A percentile compares a stretch with the other conserved stretches of the same genome.
Conservation (phyloP, 768 basidiomycete species). For the Rhodotorula babjevae region DNA sequence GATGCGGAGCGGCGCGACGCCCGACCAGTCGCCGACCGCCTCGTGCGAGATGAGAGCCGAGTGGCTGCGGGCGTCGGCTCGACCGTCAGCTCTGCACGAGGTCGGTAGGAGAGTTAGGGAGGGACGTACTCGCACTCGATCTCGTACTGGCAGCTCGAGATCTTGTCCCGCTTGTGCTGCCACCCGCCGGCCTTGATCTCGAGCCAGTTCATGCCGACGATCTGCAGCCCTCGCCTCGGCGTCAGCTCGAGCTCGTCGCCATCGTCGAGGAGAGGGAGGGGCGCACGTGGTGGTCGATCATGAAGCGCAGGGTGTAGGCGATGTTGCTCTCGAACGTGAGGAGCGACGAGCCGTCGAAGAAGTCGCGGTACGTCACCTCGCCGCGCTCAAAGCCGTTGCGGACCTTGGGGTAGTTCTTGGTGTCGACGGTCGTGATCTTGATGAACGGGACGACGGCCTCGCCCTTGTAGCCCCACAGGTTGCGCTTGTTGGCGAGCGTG, state of each 20-base stretch:
- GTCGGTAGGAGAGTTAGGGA: background rate
- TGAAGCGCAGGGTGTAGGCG: constrained; percentile 81
- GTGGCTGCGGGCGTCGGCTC: constrained; percentile 54
- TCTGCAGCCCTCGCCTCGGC: constrained; percentile 51
- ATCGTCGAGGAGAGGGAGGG: background rate
- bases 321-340: constrained; percentile 93
- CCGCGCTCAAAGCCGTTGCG: constrained; percentile 86
- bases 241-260: background rate
- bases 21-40: constrained; percentile 87
- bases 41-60: constrained; percentile 80
- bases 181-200: constrained; percentile 83
- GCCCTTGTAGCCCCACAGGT: constrained; percentile 82
- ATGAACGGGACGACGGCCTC: constrained; percentile 75
- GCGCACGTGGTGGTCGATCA: constrained; percentile 89
- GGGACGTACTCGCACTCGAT: constrained; percentile 61
- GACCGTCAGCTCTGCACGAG: too few relatives aligned
- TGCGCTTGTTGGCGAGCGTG: constrained; percentile 46
- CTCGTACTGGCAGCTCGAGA: constrained; percentile 85
- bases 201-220: constrained; percentile 99
- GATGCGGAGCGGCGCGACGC: constrained; percentile 85
- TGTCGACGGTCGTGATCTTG: constrained; percentile 71
- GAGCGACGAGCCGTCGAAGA: constrained; percentile 51
- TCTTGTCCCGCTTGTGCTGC: constrained; percentile 57
- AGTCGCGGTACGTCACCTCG: constrained; percentile 64
- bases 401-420: constrained; percentile 74